Evolutionary conservation across 768 basidiomycete genomes (phyloP).

Genomic region (Galerina marginata): DNA sequence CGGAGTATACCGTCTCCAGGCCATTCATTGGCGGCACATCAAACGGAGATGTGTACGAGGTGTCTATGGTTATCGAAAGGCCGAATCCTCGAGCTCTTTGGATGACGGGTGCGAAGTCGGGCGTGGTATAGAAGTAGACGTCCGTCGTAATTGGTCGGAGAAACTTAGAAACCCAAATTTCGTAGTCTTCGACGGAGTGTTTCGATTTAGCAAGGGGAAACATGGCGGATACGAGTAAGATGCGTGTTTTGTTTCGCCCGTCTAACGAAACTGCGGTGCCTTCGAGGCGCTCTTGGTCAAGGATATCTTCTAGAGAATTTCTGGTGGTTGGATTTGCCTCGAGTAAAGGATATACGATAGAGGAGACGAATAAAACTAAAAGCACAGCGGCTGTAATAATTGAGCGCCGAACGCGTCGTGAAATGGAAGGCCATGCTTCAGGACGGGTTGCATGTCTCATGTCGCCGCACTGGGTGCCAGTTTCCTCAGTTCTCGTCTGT

Average conservation of each 20-base stretch:
- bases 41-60: constrained; percentile 50
- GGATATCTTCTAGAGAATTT: constrained; percentile 3
- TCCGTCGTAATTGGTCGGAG: constrained; percentile 49
- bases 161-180: constrained; percentile 49
- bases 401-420: background rate
- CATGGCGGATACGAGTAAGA: constrained; percentile 61
- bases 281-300: background rate
- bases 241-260: constrained; percentile 22
- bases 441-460: no score
- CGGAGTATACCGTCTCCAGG: constrained; percentile 38
- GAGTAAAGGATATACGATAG: background rate
- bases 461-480: no score
- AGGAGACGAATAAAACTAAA: background rate
- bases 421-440: background rate
- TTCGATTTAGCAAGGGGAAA: constrained; percentile 57
- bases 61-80: constrained; percentile 48
- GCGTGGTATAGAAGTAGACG: constrained; percentile 59
- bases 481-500: no score
- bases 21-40: constrained; percentile 49
- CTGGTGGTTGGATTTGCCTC: background rate
- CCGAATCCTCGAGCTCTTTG: constrained; percentile 32
- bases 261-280: background rate
- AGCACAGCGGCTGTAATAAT: background rate
- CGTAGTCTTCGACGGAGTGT: constrained; percentile 51
- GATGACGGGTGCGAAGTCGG: constrained; percentile 40